Percentiles rank a stretch among this genome's conserved stretches.
These are phyloP conservation scores for Cladosporium sp. DNA, from an alignment of 2,329 filamentous ascomycete species.

Conservation along the genomic window DNA sequence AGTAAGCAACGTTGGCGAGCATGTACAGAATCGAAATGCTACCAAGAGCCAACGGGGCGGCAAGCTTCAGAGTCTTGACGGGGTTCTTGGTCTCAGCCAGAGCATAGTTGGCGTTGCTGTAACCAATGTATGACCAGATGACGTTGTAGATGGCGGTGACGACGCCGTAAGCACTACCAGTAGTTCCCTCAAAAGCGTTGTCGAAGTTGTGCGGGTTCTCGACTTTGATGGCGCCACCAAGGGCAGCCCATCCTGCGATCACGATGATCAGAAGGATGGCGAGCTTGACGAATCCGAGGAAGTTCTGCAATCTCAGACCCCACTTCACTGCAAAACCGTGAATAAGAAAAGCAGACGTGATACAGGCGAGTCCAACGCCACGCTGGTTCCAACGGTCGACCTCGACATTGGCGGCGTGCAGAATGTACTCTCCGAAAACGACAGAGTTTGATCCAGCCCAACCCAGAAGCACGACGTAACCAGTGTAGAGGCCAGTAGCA, in stretches of 20 bases:
- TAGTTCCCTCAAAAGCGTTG: slow-evolving; percentile 62
- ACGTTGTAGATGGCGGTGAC: slow-evolving; percentile 69
- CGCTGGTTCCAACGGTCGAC: slow-evolving; percentile 64
- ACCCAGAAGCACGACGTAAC: slow-evolving; percentile 59
- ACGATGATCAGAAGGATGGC: slow-evolving; percentile 61
- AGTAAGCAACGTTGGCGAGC: slow-evolving; percentile 59
- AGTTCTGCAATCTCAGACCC: slow-evolving; percentile 63
- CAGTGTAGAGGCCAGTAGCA: slow-evolving; percentile 54
- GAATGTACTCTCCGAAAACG: slow-evolving; percentile 66
- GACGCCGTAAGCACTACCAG: slow-evolving; percentile 60
- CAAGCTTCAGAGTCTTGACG: slow-evolving; percentile 59
- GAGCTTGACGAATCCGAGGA: slow-evolving; percentile 63
- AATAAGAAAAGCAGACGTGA: slow-evolving; percentile 60
- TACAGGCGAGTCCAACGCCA: slow-evolving; percentile 60
- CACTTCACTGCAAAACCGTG: slow-evolving; percentile 61
- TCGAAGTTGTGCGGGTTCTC: slow-evolving; percentile 59
- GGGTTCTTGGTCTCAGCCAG: slow-evolving; percentile 63
- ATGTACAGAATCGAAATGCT: slow-evolving; percentile 60
- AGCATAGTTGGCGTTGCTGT: slow-evolving; percentile 64
- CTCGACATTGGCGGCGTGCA: slow-evolving; percentile 59
- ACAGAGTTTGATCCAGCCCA: slow-evolving; percentile 65
- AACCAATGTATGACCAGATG: slow-evolving; percentile 65
- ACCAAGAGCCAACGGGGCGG: slow-evolving; percentile 57
- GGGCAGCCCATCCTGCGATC: slow-evolving; percentile 55
- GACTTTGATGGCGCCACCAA: slow-evolving; percentile 57